Evolutionary conservation across 2,329 filamentous ascomycete genomes (phyloP).

Genomic region (Teratosphaeria epicoccoides): DNA sequence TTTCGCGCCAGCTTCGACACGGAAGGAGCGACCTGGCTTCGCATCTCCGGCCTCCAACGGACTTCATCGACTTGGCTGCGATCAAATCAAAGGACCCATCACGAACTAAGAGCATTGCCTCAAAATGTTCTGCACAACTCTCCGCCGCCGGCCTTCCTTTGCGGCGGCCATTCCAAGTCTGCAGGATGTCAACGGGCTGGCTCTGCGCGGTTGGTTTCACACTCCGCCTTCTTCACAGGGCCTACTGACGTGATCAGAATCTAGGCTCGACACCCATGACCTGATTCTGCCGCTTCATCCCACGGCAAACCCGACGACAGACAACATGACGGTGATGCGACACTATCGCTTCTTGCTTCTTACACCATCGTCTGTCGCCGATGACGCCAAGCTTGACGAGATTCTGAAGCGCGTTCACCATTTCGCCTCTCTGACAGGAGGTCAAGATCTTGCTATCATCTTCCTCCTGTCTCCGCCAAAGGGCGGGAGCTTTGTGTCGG

Average conservation of each 20-base stretch:
- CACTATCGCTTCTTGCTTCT: conserved; percentile 24
- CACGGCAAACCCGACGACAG: conserved; percentile 5
- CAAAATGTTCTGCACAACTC: conserved; percentile 32
- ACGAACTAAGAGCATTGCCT: no score
- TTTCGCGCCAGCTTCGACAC: background rate
- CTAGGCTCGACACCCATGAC: conserved; percentile 27
- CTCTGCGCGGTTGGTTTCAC: conserved; percentile 23
- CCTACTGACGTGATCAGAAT: conserved; percentile 20
- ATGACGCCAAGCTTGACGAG: conserved; percentile 7
- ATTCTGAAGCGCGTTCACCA: conserved; percentile 24
- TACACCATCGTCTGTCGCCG: conserved; percentile 14
- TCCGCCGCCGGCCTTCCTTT: conserved; percentile 31
- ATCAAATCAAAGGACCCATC: no score
- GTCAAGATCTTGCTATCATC: conserved; percentile 21
- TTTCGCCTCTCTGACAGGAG: conserved; percentile 21
- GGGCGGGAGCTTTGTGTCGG: conserved; percentile 7
- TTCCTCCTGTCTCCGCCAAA: conserved; percentile 19
- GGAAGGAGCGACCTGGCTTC: background rate
- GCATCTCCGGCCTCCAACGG: background rate
- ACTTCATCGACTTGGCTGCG: no score
- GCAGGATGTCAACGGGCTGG: conserved; percentile 9
- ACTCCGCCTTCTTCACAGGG: no score
- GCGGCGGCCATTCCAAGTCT: conserved; percentile 27
- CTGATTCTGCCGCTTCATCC: conserved; percentile 21
- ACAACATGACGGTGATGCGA: conserved; percentile 3